Evolutionary conservation across 2,329 filamentous ascomycete species (phyloP), one percentile per base, ranked within the genome.

Genomic region (Knoxdaviesia capensis): DNA sequence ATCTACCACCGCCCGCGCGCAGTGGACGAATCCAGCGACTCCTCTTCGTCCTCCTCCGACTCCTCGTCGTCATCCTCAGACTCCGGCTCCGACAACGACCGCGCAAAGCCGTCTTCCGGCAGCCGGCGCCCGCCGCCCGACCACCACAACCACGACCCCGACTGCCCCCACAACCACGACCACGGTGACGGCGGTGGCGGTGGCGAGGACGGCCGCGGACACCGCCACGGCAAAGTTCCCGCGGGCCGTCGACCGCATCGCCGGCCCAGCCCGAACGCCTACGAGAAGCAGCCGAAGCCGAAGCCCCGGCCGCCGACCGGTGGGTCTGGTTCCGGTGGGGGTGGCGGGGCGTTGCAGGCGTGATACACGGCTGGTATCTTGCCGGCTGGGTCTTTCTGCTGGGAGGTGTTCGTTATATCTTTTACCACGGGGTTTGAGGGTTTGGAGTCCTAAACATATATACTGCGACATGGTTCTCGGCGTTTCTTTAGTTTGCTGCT

Each of bases 1-100:
- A 98, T 98, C 59, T 98, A 94, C 62, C 88, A 94, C 63, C 81
- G 81, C 46, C 78, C 85, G 6, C 81, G 80, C 50, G 73, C 69
- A 7, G 76, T 85, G 4, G 85, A 81, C 56, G 88, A 96, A 57
- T 90, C 82, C 32, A 86, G 79, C 49, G 74, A 76, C 49, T 74
- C 79, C 41, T 74, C 71, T 3, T 73, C 66, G 0, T 70, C 66
- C 9, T 69, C 66, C 28, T 76, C 74, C 9, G 68, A 66, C 38
- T 68, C 65, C 5, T 64, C 60, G 6, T 65, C 60, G 6, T 65
- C 64, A 6, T 65, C 68, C 32, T 71, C 68, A 1, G 72, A 76
- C 46, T 71, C 68, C n/a, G 55, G 58, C 44, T 55, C 57, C 6
- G 54, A 55, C 41, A 49, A 55, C 43, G 52, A 52, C 47, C 40